Evolutionary conservation across 2,329 filamentous ascomycete genomes (phyloP), one percentile per base, ranked within the genome.

Genomic region (Aotearoamyces nothofagi): DNA sequence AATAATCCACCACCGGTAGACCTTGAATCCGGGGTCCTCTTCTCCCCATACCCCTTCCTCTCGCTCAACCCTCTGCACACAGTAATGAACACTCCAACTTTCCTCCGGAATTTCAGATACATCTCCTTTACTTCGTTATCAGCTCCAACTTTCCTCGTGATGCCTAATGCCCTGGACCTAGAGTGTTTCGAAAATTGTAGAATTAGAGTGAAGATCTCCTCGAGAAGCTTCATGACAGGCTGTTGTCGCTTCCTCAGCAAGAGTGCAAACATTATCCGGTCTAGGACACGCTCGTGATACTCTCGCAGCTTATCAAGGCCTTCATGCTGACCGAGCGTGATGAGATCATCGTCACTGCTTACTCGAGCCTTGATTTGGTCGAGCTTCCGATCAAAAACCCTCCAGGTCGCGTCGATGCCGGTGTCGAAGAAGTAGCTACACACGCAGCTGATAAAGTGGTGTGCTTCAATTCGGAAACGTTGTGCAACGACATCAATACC

Each of bases 381-480:
- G 0, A 94, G 57, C 39, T 71, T 77, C 0, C 46, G 46, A 27
- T 78, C 69, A 35, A 94, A 87, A 0, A 58, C 56, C 13, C 56
- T 57, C 86, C 87, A 96, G 0, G 76, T 71, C 10, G 65, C 61
- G 5, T 66, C 66, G 28, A 96, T 74, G 2, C 78, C 84, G 1
- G 72, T 67, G 33, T 87, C 80, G 37, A 92, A 77, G 42, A 86
- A 78, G 45, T 94, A 90, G 1, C 74, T 67, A 22, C 73, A 68
- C 1, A 94, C 52, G 7, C 69, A 69, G 1, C 69, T 64, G 14
- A 92, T 63, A 39, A 96, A 86, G 48, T 90, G 78, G 30, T 81
- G 74, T 0, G 82, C 76, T 46, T 92, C 80, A 20, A 77, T 63
- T 5, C 75, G 64, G 39, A 94, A 84, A 27, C 66, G 66, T 23